These are phyloP conservation scores for Xylaria sp. DNA, from an alignment of 2,329 filamentous ascomycete genomes.

Conservation along the genomic window DNA sequence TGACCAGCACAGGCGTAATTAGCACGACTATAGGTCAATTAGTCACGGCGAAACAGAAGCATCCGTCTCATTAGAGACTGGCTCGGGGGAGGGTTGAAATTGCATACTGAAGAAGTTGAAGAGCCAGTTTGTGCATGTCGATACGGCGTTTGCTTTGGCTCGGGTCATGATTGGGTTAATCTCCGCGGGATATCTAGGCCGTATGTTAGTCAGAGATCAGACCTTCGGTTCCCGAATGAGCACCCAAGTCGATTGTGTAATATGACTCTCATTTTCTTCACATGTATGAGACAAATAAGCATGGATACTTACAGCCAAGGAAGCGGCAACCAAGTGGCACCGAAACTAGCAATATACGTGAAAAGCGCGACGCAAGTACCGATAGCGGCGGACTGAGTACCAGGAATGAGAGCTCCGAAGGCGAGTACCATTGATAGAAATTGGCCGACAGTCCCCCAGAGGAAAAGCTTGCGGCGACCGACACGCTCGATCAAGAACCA, in stretches of 20 bases:
- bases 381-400: slow-evolving; percentile 68
- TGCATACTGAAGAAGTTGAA: slow-evolving; percentile 54
- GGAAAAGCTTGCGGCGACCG: slow-evolving; percentile 59
- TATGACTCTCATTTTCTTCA: no score
- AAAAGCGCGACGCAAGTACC: slow-evolving; percentile 76
- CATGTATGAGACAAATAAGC: not conserved
- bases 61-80: not conserved
- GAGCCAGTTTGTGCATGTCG: slow-evolving; percentile 62
- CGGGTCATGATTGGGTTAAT: slow-evolving; percentile 62
- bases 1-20: slow-evolving; percentile 72
- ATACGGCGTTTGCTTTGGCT: slow-evolving; percentile 62
- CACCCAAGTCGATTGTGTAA: not conserved
- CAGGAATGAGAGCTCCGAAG: slow-evolving; percentile 75
- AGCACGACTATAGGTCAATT: slow-evolving; percentile 58
- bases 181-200: slow-evolving; percentile 59
- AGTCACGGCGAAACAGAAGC: slow-evolving; percentile 8
- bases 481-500: slow-evolving; percentile 62
- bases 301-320: slow-evolving; percentile 62
- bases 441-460: slow-evolving; percentile 59
- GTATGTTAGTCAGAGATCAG: slow-evolving; percentile 10
- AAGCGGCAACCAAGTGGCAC: slow-evolving; percentile 71
- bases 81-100: not conserved
- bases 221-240: not conserved
- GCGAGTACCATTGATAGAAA: slow-evolving; percentile 68
- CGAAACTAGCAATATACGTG: slow-evolving; percentile 76